Percentiles rank a stretch among this genome's conserved stretches.
Conservation (phyloP, 495 filamentous ascomycete species). For the Podospora tetraspora region DNA sequence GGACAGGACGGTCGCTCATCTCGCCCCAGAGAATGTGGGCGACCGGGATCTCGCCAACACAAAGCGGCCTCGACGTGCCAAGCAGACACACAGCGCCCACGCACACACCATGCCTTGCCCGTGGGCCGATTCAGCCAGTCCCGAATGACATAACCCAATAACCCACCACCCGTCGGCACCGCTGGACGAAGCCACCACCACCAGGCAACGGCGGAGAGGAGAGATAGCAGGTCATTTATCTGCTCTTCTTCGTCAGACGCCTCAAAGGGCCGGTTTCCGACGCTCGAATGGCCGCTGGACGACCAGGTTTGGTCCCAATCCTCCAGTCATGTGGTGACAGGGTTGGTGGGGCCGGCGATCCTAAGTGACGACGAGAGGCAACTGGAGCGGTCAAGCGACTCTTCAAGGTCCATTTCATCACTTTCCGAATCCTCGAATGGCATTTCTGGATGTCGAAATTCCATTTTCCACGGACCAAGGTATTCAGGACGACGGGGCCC, state of each 20-base stretch:
- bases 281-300: not conserved
- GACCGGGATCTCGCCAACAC: conserved; percentile 20
- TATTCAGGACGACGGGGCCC: not conserved
- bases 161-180: conserved; percentile 9
- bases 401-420: not conserved
- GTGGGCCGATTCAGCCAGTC: conserved; percentile 5
- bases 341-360: conserved; percentile 21
- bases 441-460: not conserved
- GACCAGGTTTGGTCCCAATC: conserved; percentile 5
- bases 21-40: conserved; percentile 15
- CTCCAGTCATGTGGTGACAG: conserved; percentile 17
- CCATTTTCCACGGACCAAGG: not conserved
- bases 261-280: not conserved
- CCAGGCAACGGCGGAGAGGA: not conserved
- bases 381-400: conserved; percentile 19
- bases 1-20: not conserved
- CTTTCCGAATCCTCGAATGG: not conserved
- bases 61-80: conserved; percentile 21
- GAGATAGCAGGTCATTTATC: not conserved
- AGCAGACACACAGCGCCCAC: conserved; percentile 16
- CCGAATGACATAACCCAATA: conserved; percentile 20
- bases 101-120: not conserved
- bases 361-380: conserved; percentile 16
- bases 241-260: conserved; percentile 3
- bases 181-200: not conserved